Evolutionary conservation across 768 basidiomycete species (phyloP), one percentile per base, ranked within the genome.

Genomic region (Dendrothele bispora): DNA sequence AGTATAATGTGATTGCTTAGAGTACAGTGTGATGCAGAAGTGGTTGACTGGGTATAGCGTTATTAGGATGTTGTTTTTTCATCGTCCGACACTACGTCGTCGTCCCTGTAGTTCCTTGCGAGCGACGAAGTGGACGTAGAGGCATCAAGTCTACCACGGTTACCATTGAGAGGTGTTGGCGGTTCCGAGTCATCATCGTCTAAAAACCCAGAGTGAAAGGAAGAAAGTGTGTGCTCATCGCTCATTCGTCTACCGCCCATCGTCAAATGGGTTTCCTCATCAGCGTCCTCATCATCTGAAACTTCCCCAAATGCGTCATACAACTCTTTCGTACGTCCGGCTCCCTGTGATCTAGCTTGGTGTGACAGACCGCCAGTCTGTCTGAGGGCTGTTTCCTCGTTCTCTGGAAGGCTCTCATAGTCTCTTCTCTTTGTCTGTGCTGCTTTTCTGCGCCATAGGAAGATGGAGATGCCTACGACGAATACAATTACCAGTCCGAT

Each of bases 261-360:
- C 5, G 75, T 74, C 43, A 95, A 69, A 25, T 78, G 79, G 0
- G 84, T 84, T 53, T 77, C 75, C 61, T 94, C 93, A 57, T 90
- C 81, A 12, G 70, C 83, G 49, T 88, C 84, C 14, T 86, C 87
- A 37, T 91, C 88, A 51, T 91, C 93, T 25, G 86, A 88, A 22
- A 84, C 77, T 60, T 93, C 92, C 28, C 92, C 93, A 67, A 98
- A 98, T 15, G 95, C 95, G 66, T 98, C 94, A 59, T 98, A 98
- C 52, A 99, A 62, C 67, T 98, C 95, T 69, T 88, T 88, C 41
- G 93, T 88, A 7, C 46, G 10, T 20, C 17, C n/a, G 22, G 37
- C 24, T 27, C 37, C 46, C 11, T 29, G 14, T 12, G 30, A 15
- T 20, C 17, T 17, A 26, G 37, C 24, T 27, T 28, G 37, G n/a